Conservation (phyloP, 371 early-diverging fungal genomes). For the Zopfochytrium polystomum region DNA sequence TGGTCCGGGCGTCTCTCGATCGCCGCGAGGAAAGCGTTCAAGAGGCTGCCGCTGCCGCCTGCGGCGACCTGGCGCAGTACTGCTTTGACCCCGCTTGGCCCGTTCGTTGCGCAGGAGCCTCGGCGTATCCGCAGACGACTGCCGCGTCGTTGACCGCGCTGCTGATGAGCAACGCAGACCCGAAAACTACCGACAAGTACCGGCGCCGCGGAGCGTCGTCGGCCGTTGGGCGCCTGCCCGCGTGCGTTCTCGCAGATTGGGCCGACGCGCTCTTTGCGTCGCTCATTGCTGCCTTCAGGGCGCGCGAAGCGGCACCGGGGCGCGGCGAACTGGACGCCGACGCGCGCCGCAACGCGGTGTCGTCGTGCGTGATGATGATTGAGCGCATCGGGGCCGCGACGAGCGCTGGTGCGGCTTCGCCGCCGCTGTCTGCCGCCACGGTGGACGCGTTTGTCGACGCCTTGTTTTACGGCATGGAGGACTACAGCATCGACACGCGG, state of each 20-base stretch:
- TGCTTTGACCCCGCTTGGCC: conserved; percentile 5
- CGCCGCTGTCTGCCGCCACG: too few species aligned
- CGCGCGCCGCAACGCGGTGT: conserved; percentile 63
- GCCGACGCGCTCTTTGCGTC: conserved; percentile 13
- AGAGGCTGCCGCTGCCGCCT: conserved; percentile 56
- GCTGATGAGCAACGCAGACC: too few species aligned
- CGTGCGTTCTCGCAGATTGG: conserved; percentile 38
- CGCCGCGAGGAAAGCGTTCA: conserved; percentile 72
- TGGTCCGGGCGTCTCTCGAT: conserved; percentile 58
- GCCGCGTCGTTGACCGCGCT: conserved; percentile 2
- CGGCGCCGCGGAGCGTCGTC: conserved; percentile 64
- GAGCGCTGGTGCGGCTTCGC: too few species aligned
- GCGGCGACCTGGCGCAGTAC: conserved; percentile 5
- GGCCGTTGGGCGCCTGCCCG: conserved; percentile 60
- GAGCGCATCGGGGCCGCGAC: background rate
- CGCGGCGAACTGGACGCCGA: conserved; percentile 74
- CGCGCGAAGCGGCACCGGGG: too few species aligned
- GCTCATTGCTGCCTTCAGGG: conserved; percentile 30
- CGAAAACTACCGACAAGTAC: too few species aligned
- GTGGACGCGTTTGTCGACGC: too few species aligned
- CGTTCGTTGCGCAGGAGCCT: background rate
- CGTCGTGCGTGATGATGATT: conserved; percentile 43
- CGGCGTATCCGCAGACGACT: background rate
- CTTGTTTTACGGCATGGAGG: conserved; percentile 63
- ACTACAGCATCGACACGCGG: conserved; percentile 83